Evolutionary conservation across 495 filamentous ascomycete species (phyloP).

Genomic region (Alectoria sarmentosa): DNA sequence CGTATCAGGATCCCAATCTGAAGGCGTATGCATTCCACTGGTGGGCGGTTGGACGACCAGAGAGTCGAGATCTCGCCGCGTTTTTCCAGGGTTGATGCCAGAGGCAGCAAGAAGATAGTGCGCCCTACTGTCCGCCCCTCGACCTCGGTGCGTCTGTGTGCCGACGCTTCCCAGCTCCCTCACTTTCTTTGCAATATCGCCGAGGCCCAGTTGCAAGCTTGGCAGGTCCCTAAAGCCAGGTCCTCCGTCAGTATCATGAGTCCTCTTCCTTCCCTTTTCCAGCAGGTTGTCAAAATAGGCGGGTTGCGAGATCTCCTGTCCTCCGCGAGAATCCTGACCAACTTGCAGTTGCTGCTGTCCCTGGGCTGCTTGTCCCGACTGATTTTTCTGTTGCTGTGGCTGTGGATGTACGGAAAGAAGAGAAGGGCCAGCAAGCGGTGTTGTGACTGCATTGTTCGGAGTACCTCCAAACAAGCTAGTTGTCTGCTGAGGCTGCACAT

Average conservation of each 20-base stretch:
- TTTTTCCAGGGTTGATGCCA: conserved; percentile 71
- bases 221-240: conserved; percentile 44
- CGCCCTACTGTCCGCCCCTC: conserved; percentile 56
- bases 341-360: conserved; percentile 33
- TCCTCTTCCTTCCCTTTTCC: conserved; percentile 58
- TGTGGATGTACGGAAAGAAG: conserved; percentile 20
- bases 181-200: conserved; percentile 79
- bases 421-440: conserved; percentile 16
- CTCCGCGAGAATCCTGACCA: conserved; percentile 25
- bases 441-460: conserved; percentile 31
- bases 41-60: conserved; percentile 43
- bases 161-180: conserved; percentile 61
- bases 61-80: conserved; percentile 68
- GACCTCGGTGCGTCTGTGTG: conserved; percentile 39
- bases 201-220: conserved; percentile 70
- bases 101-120: conserved; percentile 87
- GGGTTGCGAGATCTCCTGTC: conserved; percentile 33
- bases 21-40: conserved; percentile 38
- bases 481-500: conserved; percentile 6
- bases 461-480: conserved; percentile 32
- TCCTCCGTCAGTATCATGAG: conserved; percentile 34
- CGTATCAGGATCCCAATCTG: conserved; percentile 63
- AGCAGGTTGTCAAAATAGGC: conserved; percentile 86
- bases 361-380: conserved; percentile 31
- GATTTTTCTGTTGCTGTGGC: conserved; percentile 9